A percentile compares a stretch with the other conserved stretches of the same genome.
These are phyloP conservation scores for Azolla pinnata DNA, from an alignment of 75 land plant genomes.

Conservation along the genomic window DNA sequence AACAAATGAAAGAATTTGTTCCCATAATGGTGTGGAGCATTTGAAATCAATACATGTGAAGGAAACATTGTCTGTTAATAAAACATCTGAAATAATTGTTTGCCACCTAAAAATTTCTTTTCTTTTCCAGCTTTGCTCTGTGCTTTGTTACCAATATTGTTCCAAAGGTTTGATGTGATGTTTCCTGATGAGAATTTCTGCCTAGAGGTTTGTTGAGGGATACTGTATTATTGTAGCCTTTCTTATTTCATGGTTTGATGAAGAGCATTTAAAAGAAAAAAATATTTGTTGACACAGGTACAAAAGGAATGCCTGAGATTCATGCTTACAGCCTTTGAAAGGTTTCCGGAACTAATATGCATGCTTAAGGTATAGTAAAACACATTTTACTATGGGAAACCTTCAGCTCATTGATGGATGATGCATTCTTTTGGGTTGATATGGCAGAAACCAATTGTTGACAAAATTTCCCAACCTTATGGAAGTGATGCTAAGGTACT, in stretches of 20 bases:
- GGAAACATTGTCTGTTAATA: background rate
- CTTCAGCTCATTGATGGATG: background rate
- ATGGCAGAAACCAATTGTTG: conserved; percentile 89
- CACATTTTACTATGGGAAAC: background rate
- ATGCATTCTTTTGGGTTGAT: background rate
- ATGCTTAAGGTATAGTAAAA: conserved; percentile 53
- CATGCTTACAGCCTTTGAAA: conserved; percentile 79
- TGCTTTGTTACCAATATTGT: conserved; percentile 75
- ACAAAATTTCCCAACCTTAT: conserved; percentile 81
- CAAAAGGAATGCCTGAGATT: conserved; percentile 61
- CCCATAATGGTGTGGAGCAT: no score
- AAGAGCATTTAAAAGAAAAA: background rate
- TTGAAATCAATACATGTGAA: no score
- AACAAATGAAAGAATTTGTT: no score
- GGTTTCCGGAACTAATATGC: conserved; percentile 72
- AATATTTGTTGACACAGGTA: conserved; percentile 29
- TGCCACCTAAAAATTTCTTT: background rate
- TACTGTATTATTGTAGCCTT: background rate
- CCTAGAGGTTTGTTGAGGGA: conserved; percentile 20
- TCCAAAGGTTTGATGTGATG: conserved; percentile 61
- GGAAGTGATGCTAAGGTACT: conserved; percentile 62
- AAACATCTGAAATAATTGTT: background rate
- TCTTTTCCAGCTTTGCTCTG: conserved; percentile 61
- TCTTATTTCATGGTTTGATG: background rate
- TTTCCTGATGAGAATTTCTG: conserved; percentile 55